Conservation (phyloP, 75 land plant genomes). For the Isoetes taiwanensis region DNA sequence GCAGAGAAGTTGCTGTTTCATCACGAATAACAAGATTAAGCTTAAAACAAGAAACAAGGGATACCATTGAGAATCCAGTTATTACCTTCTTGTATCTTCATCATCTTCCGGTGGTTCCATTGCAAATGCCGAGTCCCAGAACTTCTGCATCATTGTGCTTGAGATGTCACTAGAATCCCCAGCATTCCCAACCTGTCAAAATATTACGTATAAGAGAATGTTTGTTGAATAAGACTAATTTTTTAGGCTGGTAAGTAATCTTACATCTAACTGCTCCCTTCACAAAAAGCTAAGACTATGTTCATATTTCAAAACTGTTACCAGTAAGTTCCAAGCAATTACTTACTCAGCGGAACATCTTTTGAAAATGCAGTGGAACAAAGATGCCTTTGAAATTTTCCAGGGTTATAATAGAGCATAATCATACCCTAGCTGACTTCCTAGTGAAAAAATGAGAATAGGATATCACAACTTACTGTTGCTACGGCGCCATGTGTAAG, state of each 20-base stretch:
- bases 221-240: no score
- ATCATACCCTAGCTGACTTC: no score
- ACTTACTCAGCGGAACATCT: no score
- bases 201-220: no score
- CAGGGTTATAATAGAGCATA: no score
- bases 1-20: constrained; percentile 60
- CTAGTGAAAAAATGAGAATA: not conserved
- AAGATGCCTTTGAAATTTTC: no score
- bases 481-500: constrained; percentile 91
- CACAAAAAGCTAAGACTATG: no score
- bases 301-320: no score
- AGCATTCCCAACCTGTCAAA: constrained; percentile 58
- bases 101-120: constrained; percentile 73
- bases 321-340: no score
- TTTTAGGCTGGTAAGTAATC: no score
- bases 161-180: constrained; percentile 54
- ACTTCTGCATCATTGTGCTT: constrained; percentile 82
- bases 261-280: no score
- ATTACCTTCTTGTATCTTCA: constrained; percentile 69
- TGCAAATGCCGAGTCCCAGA: constrained; percentile 91
- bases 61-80: not conserved
- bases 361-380: no score
- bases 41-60: not conserved
- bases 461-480: constrained; percentile 30
- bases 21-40: not conserved